Conservation (phyloP, 345 rosid species). For the Gossypium herbaceum region DNA sequence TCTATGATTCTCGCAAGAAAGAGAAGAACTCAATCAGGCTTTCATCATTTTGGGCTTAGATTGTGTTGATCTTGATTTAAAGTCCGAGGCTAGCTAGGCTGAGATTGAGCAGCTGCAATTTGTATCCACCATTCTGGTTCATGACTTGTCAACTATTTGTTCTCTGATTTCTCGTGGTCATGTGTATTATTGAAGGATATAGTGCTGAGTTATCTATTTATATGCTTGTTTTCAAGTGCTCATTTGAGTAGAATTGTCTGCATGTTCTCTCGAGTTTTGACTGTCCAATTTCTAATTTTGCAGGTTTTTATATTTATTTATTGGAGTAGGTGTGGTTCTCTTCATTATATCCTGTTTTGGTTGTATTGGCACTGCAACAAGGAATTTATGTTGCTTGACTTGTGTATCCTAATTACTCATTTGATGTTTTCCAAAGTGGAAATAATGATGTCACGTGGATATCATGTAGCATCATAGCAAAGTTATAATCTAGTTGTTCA, state of each 20-base stretch:
- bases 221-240: not conserved
- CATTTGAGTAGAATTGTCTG: not conserved
- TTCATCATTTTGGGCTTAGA: not conserved
- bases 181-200: not conserved
- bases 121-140: not conserved
- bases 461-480: not conserved
- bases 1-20: not conserved
- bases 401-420: conserved; percentile 71
- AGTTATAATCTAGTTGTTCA: not conserved
- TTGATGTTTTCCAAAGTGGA: not conserved
- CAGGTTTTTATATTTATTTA: conserved; percentile 93
- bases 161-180: not conserved
- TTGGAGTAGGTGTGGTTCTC: conserved; percentile 77
- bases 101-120: not conserved
- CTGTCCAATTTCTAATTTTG: conserved; percentile 23
- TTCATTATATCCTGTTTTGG: conserved; percentile 90
- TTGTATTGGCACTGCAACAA: conserved; percentile 68
- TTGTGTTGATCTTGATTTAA: conserved; percentile 4
- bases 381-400: conserved; percentile 87
- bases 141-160: not conserved
- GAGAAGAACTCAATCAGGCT: not conserved
- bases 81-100: not conserved
- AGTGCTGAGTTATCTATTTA: not conserved
- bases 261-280: not conserved
- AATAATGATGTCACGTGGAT: not conserved